Conservation (phyloP, 345 rosid genomes). For the Citrus inodora region DNA sequence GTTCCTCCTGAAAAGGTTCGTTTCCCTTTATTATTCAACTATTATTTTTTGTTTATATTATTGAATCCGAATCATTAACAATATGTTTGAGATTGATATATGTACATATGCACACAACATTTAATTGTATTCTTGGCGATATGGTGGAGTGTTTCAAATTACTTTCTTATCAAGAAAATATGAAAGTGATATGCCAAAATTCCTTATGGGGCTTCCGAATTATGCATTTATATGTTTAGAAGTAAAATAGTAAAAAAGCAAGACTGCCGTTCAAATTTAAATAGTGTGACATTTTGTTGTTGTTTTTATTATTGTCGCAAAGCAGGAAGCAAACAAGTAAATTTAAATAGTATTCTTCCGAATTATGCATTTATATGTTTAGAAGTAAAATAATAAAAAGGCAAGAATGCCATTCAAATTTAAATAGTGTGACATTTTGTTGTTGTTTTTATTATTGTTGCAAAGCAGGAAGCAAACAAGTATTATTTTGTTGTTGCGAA, state of each 20-base stretch:
- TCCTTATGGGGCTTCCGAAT: conserved; percentile 9
- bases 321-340: conserved; percentile 49
- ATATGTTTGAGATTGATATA: too few relatives aligned
- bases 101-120: too few relatives aligned
- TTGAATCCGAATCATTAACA: neutral
- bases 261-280: neutral
- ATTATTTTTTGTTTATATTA: neutral
- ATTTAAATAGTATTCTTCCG: neutral
- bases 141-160: neutral
- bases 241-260: too few relatives aligned
- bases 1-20: conserved; percentile 29
- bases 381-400: too few relatives aligned
- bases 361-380: conserved; percentile 5
- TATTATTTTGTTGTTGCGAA: conserved; percentile 81
- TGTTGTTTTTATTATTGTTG: neutral
- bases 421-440: neutral
- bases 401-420: neutral
- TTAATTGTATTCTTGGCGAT: neutral
- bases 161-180: neutral
- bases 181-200: conserved; percentile 1
- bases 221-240: conserved; percentile 2
- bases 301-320: conserved; percentile 3
- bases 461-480: conserved; percentile 41
- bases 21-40: neutral
- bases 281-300: neutral